Conservation (phyloP, 2,329 filamentous ascomycete species). For the Curvularia hawaiiensis region DNA sequence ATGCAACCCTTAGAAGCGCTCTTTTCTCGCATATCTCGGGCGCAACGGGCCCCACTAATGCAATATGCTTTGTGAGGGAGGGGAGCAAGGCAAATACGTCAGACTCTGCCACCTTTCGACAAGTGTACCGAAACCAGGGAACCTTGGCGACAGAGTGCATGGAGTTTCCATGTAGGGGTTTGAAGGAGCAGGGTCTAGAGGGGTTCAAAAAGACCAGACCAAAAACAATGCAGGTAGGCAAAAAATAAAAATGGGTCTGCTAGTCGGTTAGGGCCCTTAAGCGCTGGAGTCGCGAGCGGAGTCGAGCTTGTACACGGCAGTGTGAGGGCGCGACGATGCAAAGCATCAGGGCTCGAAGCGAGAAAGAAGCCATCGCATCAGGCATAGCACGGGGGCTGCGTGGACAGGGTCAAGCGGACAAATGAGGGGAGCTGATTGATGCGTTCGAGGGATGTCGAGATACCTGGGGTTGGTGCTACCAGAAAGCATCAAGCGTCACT, state of each 20-base stretch:
- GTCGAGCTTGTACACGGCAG: constrained; percentile 43
- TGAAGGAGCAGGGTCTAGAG: constrained; percentile 24
- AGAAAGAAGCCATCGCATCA: constrained; percentile 39
- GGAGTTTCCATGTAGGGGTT: constrained; percentile 22
- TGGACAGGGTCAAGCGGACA: constrained; percentile 28
- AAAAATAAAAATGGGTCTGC: constrained; percentile 32
- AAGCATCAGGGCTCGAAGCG: constrained; percentile 42
- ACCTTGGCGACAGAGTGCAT: constrained; percentile 38
- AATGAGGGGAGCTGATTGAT: constrained; percentile 41
- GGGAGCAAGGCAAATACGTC: constrained; percentile 36
- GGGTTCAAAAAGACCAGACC: constrained; percentile 33
- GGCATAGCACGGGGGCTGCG: constrained; percentile 41
- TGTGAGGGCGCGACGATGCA: constrained; percentile 39
- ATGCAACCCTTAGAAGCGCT: constrained; percentile 24
- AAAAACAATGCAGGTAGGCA: constrained; percentile 18
- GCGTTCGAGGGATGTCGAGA: constrained; percentile 41
- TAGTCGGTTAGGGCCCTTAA: constrained; percentile 32
- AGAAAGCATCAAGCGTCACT: constrained; percentile 29
- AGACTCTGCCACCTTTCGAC: constrained; percentile 39
- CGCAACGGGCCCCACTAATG: constrained; percentile 40
- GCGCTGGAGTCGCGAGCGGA: constrained; percentile 47
- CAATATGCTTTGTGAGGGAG: constrained; percentile 39
- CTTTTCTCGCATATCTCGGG: constrained; percentile 33
- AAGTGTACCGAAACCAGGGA: constrained; percentile 34
- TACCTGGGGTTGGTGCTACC: constrained; percentile 46